Evolutionary conservation across 2,329 filamentous ascomycete species (phyloP), one percentile per base, ranked within the genome.

Genomic region (Parastagonospora avenae): DNA sequence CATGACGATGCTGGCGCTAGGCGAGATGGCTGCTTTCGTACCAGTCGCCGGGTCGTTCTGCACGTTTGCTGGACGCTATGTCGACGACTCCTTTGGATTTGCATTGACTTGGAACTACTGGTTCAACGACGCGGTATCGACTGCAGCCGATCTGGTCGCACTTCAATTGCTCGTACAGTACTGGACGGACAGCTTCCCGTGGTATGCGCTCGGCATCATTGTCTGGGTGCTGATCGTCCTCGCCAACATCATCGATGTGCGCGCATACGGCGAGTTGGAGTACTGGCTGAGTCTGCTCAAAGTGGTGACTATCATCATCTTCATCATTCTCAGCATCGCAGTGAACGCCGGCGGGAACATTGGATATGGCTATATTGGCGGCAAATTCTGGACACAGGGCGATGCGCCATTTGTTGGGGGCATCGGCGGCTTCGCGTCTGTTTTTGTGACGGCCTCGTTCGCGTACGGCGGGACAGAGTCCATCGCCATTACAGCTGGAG

Each of bases 401-500:
- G 87, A 85, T 1, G 84, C 86, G 0, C 64, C 64, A 0, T 68
- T 64, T 12, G 67, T 67, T 7, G 59, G 60, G 14, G 65, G 64
- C 1, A 63, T 67, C 28, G 65, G 64, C 19, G 66, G 85, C 14
- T 79, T 92, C 14, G 91, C 88, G 68, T 86, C 82, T 51, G 87
- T 90, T 52, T 89, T 91, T 62, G 88, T 91, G 40, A 89, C 85
- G 0, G 88, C 89, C 1, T 87, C 88, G 4, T 91, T 91, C 63
- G 61, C 88, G 44, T 91, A 90, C 64, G 83, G 86, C 5, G 89
- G 89, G 9, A 91, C 88, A 1, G 89, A 92, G 68, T 79, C 91
- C 9, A 87, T 91, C 42, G 89, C 89, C 46, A 82, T 92, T 11
- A 88, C 89, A 3, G 89, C 89, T 1, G 89, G 89, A 29, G 89